phyloP scores from a whole-genome alignment of 2,329 filamentous ascomycete genomes.

The Coniochaeta hoffmannii region DNA sequence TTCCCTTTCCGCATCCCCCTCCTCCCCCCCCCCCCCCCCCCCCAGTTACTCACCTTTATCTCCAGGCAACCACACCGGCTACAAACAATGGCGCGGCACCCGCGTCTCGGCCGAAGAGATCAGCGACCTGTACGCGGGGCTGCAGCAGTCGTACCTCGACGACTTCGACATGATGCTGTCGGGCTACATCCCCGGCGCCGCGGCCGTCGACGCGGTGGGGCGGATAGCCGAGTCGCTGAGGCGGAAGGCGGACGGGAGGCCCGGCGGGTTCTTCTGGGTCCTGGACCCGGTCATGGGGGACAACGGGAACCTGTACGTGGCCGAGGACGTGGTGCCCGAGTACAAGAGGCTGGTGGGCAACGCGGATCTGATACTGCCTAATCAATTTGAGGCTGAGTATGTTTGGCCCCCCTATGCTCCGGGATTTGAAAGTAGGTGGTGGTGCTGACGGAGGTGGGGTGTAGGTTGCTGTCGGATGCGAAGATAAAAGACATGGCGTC shows the following conservation, averaged over 20 bases:
- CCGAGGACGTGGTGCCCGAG: constrained; percentile 81
- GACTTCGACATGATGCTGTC: constrained; percentile 93
- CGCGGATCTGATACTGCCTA: constrained; percentile 88
- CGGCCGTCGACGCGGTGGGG: constrained; percentile 77
- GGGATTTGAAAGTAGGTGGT: neutral
- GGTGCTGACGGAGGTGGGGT: neutral
- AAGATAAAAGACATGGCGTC: constrained; percentile 70
- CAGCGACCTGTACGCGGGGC: constrained; percentile 71
- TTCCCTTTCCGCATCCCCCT: neutral
- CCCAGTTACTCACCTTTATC: constrained; percentile 6
- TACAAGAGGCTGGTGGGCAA: constrained; percentile 74
- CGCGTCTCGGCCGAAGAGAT: constrained; percentile 78
- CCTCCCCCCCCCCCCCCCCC: too few species aligned
- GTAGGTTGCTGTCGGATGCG: constrained; percentile 76
- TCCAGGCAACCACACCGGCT: constrained; percentile 89
- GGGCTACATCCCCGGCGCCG: constrained; percentile 86
- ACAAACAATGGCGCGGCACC: constrained; percentile 80
- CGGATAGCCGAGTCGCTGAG: constrained; percentile 76
- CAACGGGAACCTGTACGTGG: constrained; percentile 85
- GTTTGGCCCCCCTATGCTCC: neutral
- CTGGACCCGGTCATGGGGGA: constrained; percentile 98
- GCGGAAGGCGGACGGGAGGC: constrained; percentile 48
- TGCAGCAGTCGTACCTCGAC: constrained; percentile 76
- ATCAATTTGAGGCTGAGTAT: constrained; percentile 95
- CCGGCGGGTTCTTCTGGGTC: constrained; percentile 90